These are phyloP conservation scores for Pyrenula aspistea DNA, from an alignment of 495 filamentous ascomycete genomes.

Conservation along the genomic window DNA sequence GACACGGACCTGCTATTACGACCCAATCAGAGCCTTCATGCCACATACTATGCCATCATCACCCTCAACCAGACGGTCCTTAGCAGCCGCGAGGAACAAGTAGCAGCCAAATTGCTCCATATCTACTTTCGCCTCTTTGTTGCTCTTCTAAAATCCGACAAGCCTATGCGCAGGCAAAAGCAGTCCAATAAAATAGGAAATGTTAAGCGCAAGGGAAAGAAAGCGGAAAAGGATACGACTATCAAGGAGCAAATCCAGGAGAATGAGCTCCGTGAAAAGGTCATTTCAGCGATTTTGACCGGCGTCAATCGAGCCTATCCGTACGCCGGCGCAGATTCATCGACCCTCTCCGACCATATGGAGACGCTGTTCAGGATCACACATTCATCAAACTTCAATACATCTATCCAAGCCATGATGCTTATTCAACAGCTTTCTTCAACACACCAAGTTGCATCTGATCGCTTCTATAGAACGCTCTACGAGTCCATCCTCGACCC, in stretches of 20 bases:
- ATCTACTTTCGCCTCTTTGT: constrained; percentile 88
- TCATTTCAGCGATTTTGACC: constrained; percentile 79
- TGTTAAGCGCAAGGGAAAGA: constrained; percentile 35
- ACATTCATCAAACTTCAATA: constrained; percentile 98
- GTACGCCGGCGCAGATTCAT: constrained; percentile 62
- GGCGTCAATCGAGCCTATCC: constrained; percentile 94
- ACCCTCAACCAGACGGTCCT: constrained; percentile 93
- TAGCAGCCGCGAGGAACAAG: constrained; percentile 64
- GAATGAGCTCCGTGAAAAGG: constrained; percentile 71
- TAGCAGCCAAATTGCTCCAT: constrained; percentile 70
- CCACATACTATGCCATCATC: constrained; percentile 92
- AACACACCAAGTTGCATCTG: constrained; percentile 63
- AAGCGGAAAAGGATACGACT: constrained; percentile 37
- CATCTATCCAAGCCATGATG: constrained; percentile 89
- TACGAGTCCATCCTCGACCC: constrained; percentile 93
- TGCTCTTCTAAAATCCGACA: constrained; percentile 51
- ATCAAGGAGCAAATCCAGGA: constrained; percentile 36
- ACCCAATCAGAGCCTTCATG: constrained; percentile 72
- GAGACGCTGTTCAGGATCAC: constrained; percentile 91
- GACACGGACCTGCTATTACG: constrained; percentile 81
- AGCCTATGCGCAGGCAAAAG: constrained; percentile 16
- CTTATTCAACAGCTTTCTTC: constrained; percentile 85
- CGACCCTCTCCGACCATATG: constrained; percentile 71
- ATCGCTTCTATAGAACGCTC: constrained; percentile 87
- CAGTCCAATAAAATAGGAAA: constrained; percentile 18